These are phyloP conservation scores for Arachis stenosperma DNA, from an alignment of 306 rosid species.

Conservation along the genomic window DNA sequence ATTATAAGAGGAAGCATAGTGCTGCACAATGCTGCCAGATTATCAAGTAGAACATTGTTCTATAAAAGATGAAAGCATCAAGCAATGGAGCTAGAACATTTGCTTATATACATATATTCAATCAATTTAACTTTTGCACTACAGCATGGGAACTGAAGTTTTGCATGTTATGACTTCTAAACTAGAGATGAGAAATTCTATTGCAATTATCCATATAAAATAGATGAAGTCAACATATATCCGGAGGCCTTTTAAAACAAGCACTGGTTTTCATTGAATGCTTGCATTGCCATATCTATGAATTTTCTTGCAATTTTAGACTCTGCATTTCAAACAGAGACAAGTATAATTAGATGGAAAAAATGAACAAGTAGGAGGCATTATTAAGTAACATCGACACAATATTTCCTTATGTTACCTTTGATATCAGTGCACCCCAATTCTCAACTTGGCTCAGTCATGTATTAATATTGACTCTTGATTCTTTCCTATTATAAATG, in stretches of 20 bases:
- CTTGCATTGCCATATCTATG: constrained; percentile 59
- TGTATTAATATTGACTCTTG: background rate
- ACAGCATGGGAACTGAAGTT: no score
- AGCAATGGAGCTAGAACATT: no score
- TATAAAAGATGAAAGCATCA: no score
- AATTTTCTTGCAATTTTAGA: constrained; percentile 50
- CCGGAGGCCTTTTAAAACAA: constrained; percentile 31
- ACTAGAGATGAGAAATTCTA: no score
- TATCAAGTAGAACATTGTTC: no score
- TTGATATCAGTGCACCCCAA: background rate
- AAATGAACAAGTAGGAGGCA: background rate
- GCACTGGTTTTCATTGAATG: constrained; percentile 80
- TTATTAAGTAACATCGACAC: background rate
- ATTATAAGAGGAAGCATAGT: no score
- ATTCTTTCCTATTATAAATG: background rate
- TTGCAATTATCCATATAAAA: no score
- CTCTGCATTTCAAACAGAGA: constrained; percentile 48
- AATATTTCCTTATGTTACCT: constrained; percentile 41
- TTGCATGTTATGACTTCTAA: no score
- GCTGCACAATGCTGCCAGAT: no score
- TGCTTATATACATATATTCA: no score
- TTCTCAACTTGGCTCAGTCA: constrained; percentile 3
- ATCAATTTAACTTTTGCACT: no score
- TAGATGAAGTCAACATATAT: no score
- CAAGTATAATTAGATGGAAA: background rate